These are phyloP conservation scores for Aureobasidium sp. DNA, from an alignment of 2,329 filamentous ascomycete species.

Conservation along the genomic window DNA sequence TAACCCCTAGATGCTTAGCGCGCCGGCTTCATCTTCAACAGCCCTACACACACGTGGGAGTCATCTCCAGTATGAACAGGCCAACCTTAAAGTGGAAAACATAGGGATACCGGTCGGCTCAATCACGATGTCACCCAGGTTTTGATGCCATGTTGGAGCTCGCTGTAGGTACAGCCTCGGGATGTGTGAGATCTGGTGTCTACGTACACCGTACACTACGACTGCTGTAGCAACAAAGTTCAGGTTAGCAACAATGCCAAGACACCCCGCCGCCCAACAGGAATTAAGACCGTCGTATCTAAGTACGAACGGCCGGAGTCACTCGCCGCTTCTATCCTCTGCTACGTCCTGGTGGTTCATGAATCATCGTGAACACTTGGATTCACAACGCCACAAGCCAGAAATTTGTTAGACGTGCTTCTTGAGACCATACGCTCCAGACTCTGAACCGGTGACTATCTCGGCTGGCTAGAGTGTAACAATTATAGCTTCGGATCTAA, in stretches of 20 bases:
- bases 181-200: too few species aligned
- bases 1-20: background rate
- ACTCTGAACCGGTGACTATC: background rate
- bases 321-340: background rate
- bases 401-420: too few species aligned
- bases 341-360: background rate
- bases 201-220: background rate
- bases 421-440: background rate
- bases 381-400: background rate
- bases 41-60: constrained; percentile 8
- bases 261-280: background rate
- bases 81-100: background rate
- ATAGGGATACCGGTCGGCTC: too few species aligned
- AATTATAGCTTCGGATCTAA: background rate
- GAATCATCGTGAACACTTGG: background rate
- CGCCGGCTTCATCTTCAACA: background rate
- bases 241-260: background rate
- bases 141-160: too few species aligned
- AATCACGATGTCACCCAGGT: too few species aligned
- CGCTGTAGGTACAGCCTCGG: too few species aligned
- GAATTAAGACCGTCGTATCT: background rate
- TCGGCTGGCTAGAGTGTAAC: background rate
- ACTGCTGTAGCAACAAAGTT: background rate
- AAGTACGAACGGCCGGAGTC: background rate
- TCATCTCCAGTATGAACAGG: too few species aligned